Evolutionary conservation across 1,139 yeast species (phyloP).

Genomic region (Suhomyces choctaworum): DNA sequence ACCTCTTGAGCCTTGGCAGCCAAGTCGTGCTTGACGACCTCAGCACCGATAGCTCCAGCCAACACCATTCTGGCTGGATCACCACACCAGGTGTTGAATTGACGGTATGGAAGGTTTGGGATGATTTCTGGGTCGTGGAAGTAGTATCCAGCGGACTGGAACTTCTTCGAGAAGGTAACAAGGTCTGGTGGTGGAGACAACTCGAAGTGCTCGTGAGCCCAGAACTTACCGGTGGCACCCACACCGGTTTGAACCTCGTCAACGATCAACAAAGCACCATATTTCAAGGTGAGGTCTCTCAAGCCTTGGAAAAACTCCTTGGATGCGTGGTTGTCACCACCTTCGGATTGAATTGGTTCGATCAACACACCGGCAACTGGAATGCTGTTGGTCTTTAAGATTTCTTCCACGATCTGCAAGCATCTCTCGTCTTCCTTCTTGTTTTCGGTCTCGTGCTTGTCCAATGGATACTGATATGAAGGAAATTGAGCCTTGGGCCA

Average conservation of each 20-base stretch:
- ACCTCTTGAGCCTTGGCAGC: constrained; percentile 55
- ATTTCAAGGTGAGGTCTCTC: constrained; percentile 66
- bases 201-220: constrained; percentile 87
- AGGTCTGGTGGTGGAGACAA: constrained; percentile 73
- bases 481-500: constrained; percentile 92
- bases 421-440: constrained; percentile 67
- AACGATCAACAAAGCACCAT: constrained; percentile 68
- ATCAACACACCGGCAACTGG: constrained; percentile 77
- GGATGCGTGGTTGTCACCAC: constrained; percentile 86
- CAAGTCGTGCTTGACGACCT: constrained; percentile 60
- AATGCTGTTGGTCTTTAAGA: constrained; percentile 55
- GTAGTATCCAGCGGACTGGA: constrained; percentile 84
- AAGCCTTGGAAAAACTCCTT: constrained; percentile 74
- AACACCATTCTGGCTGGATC: constrained; percentile 78
- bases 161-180: constrained; percentile 82
- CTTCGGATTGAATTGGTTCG: constrained; percentile 85
- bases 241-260: constrained; percentile 90
- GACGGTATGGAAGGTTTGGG: constrained; percentile 75
- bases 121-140: constrained; percentile 68
- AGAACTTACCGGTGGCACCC: constrained; percentile 79
- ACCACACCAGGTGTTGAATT: constrained; percentile 91
- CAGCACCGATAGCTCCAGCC: constrained; percentile 68
- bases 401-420: constrained; percentile 55
- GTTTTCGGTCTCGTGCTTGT: constrained; percentile 54
- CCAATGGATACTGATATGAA: constrained; percentile 69